Evolutionary conservation across 2,329 filamentous ascomycete genomes (phyloP), one percentile per base, ranked within the genome.

Genomic region (Aspergillus neotritici): DNA sequence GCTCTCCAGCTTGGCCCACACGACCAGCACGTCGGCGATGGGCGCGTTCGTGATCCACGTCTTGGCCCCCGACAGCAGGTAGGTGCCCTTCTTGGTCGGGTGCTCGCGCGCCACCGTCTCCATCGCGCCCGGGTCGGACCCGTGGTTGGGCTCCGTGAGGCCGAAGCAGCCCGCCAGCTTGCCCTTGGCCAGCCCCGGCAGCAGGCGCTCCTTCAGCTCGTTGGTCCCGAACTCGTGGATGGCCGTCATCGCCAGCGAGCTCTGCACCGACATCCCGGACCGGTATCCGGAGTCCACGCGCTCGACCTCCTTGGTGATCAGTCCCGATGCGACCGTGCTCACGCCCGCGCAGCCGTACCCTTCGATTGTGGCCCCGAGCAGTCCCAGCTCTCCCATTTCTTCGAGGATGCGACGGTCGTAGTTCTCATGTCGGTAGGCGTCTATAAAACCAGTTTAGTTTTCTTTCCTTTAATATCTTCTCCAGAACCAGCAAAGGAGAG

Each of bases 41-140:
- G 89, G 89, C 6, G 86, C 91, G 68, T 95, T 95, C 11, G 89
- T 95, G 63, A 95, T 95, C 89, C 89, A 95, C 0, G 90, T 95
- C 75, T 95, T 95, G 38, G 86, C 73, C 2, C 89, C 89, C 35
- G 83, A 87, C 30, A 95, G 70, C 34, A 82, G 78, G 56, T 84
- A 86, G 65, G 88, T 87, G 1, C 88, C 89, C 60, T 86, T 84
- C 73, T 90, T 90, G 6, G 80, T 83, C 5, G 88, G 86, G 62
- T 95, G 88, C 37, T 83, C 82, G 62, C 83, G 87, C n/a, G 89
- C 90, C 8, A 79, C 76, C 5, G 84, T 88, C 74, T 95, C 89
- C 87, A 95, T 91, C 30, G 84, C 87, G 11, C 88, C 89, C 4
- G 89, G 89, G 62, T 95, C 90, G 44, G 86, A 93, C 47, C 89